phyloP scores from a whole-genome alignment of 2,329 filamentous ascomycete genomes.

The Trichoderma hamatum region DNA sequence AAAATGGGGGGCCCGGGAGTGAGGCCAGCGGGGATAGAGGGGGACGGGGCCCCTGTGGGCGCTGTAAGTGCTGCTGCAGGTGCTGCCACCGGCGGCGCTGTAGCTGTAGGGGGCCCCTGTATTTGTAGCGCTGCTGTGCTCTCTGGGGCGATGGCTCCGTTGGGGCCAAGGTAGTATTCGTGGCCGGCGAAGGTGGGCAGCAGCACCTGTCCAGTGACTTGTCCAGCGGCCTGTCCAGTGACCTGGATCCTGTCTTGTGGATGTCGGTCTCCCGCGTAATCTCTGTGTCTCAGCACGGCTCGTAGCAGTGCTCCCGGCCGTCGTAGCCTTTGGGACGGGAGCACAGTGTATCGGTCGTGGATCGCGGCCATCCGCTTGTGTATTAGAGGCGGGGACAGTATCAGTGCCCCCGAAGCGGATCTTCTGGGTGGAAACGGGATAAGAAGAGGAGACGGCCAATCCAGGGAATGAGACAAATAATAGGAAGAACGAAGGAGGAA shows the following conservation, averaged over 20 bases:
- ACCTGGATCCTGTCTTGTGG: background rate
- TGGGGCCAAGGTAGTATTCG: background rate
- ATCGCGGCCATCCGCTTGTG: conserved; percentile 27
- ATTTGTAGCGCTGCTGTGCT: background rate
- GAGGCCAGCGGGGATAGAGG: conserved; percentile 9
- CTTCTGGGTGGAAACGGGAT: background rate
- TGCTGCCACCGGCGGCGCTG: background rate
- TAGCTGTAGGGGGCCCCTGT: conserved; percentile 22
- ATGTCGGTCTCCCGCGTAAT: conserved; percentile 19
- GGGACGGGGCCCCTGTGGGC: conserved; percentile 10
- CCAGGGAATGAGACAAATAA: background rate
- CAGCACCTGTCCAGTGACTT: background rate
- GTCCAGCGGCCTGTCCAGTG: background rate
- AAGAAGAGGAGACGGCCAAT: background rate
- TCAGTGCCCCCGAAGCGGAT: background rate
- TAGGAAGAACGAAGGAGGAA: background rate
- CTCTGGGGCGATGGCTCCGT: conserved; percentile 10
- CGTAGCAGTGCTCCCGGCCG: conserved; percentile 27
- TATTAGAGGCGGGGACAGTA: background rate
- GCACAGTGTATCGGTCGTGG: conserved; percentile 27
- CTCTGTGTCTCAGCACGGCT: conserved; percentile 27
- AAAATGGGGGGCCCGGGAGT: conserved; percentile 14
- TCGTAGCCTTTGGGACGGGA: conserved; percentile 24
- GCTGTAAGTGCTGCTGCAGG: conserved; percentile 15
- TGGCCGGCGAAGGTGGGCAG: background rate